Base-by-base conservation (phyloP, 345 rosid species). In the Carallia brachiata region DNA sequence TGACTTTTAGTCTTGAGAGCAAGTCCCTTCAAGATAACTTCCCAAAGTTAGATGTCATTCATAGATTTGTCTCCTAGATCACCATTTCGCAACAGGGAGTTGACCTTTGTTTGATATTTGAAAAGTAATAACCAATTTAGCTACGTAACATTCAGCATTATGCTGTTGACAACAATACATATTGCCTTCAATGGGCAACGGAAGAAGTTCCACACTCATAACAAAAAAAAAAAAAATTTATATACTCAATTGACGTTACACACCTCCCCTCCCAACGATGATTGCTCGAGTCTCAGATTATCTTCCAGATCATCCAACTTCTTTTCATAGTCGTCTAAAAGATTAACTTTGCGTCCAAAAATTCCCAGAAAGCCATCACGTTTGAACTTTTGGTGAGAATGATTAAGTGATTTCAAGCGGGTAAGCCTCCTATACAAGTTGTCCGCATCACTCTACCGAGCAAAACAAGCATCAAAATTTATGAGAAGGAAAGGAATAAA, bases 301-400 rank as follows among this genome's bases (percentile, higher is more conserved):
- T 77, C 81, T 84, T 89, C 92, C 78, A 88, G 60, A 68, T 82
- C 83, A 61, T 82, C 90, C 80, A 91, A 82, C 82, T 82, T 88
- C 77, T 81, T 87, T 67, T 84, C 90, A 76, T 84, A 83, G 56
- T 80, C 87, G n/a, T 86, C 87, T 62, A 83, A 75, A 67, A 80
- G 71, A 83, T 83, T 83, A 76, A 88, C 92, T 77, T 73, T 82
- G 65, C 19, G 84, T 80, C 96, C 92, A 75, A 82, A 83, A 39
- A 93, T 75, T 75, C 97, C 98, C 67, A 89, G 72, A 54, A 84
- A 81, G 52, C 98, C 98, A 56, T 84, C 88, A 66, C 89, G 87
- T 68, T 6, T 81, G 52, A 66, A 71, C 57, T 68, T 72, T 65
- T 78, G 80, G 34, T 65, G 75, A 72, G 87, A 60, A 67, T 66